Evolutionary conservation across 768 basidiomycete genomes (phyloP).

Genomic region (Auriscalpium microsporum): DNA sequence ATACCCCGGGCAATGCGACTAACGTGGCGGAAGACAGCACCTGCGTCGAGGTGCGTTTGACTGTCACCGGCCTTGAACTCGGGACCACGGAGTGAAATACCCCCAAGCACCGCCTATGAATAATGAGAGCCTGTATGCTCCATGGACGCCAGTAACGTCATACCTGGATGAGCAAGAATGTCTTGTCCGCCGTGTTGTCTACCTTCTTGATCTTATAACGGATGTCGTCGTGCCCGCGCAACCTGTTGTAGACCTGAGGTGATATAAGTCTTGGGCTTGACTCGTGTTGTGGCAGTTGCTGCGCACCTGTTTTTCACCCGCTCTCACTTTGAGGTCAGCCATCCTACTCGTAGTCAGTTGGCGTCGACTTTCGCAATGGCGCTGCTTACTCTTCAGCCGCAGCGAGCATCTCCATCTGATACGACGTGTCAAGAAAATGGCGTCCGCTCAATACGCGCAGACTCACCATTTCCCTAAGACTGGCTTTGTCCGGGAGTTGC

Average conservation of each 20-base stretch:
- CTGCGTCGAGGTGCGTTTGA: conserved; percentile 63
- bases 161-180: conserved; percentile 75
- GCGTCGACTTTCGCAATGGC: no score
- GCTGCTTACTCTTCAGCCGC: conserved; percentile 19
- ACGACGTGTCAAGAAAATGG: neutral
- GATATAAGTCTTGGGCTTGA: neutral
- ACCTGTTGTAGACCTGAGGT: conserved; percentile 50
- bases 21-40: conserved; percentile 67
- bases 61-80: conserved; percentile 69
- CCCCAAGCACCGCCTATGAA: conserved; percentile 58
- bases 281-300: no score
- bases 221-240: conserved; percentile 67
- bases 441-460: no score
- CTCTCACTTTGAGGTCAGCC: conserved; percentile 57
- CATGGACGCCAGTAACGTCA: neutral
- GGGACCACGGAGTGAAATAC: conserved; percentile 55
- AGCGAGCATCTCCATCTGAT: conserved; percentile 14
- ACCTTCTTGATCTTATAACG: conserved; percentile 67
- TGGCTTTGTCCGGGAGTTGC: conserved; percentile 44
- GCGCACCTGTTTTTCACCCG: conserved; percentile 64
- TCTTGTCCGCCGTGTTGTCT: conserved; percentile 67
- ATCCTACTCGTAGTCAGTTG: conserved; percentile 35
- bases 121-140: conserved; percentile 6
- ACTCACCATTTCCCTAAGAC: conserved; percentile 58
- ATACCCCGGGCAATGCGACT: conserved; percentile 69